Evolutionary conservation across 2,329 filamentous ascomycete genomes (phyloP).

Genomic region (Epichloe amarillans): DNA sequence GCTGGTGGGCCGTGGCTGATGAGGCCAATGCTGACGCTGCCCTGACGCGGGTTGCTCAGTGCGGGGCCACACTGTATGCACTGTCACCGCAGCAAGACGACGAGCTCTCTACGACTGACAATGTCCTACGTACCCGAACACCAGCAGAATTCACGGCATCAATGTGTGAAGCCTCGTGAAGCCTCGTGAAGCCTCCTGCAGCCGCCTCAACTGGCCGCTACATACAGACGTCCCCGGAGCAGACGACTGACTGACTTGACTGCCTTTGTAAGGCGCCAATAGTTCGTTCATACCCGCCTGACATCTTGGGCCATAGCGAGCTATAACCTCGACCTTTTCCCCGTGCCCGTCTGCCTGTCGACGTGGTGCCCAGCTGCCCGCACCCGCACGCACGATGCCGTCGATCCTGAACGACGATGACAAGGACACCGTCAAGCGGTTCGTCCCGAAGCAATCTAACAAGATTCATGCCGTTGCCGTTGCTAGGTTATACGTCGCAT

Average conservation of each 20-base stretch:
- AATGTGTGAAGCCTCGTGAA: background rate
- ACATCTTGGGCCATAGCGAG: background rate
- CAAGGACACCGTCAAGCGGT: slow-evolving; percentile 91
- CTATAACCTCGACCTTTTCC: background rate
- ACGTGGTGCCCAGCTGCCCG: background rate
- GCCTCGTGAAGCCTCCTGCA: background rate
- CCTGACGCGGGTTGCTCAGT: too few relatives aligned
- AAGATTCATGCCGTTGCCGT: slow-evolving; percentile 96
- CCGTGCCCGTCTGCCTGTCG: background rate
- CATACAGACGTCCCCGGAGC: background rate
- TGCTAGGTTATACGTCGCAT: slow-evolving; percentile 82
- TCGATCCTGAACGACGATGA: slow-evolving; percentile 78
- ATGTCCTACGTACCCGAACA: too few relatives aligned
- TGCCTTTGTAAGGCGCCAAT: background rate
- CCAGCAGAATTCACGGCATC: too few relatives aligned
- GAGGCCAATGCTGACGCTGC: too few relatives aligned
- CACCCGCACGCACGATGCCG: slow-evolving; percentile 29
- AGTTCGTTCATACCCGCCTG: background rate
- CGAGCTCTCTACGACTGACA: too few relatives aligned
- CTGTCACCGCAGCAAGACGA: too few relatives aligned
- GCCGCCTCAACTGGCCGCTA: background rate
- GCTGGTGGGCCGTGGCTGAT: background rate
- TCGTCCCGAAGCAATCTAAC: slow-evolving; percentile 85
- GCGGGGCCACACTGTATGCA: too few relatives aligned
- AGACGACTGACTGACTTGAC: background rate